Evolutionary conservation across 306 rosid species (phyloP).

Genomic region (Styphnolobium japonicum): DNA sequence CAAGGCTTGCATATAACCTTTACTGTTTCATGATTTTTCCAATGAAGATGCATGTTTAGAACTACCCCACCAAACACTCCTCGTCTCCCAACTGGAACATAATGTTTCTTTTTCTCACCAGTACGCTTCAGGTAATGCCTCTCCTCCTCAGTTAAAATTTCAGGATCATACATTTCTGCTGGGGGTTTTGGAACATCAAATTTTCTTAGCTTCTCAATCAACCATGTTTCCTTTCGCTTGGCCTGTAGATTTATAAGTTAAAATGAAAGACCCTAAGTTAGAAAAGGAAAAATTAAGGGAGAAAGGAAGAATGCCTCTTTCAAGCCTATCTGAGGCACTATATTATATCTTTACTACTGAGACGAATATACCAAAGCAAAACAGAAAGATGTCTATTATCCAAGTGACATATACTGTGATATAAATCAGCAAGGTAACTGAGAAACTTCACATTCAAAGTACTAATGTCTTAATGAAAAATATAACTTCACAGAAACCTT

Average conservation of each 20-base stretch:
- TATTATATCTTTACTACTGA: background rate
- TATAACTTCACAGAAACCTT: background rate
- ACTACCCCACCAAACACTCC: slow-evolving; percentile 96
- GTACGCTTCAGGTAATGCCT: slow-evolving; percentile 87
- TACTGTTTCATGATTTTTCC: slow-evolving; percentile 93
- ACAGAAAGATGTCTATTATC: background rate
- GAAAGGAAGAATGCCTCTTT: background rate
- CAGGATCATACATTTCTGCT: slow-evolving; percentile 75
- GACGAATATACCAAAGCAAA: slow-evolving; percentile 4
- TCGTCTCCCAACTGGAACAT: slow-evolving; percentile 79
- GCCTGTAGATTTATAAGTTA: slow-evolving; percentile 47
- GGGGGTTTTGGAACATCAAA: slow-evolving; percentile 60
- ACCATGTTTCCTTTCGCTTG: slow-evolving; percentile 85
- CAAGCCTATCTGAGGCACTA: slow-evolving; percentile 7
- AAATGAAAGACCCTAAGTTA: background rate
- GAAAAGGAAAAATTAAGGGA: background rate
- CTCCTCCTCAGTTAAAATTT: slow-evolving; percentile 87
- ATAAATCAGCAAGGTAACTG: background rate
- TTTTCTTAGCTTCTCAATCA: slow-evolving; percentile 84
- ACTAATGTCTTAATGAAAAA: background rate
- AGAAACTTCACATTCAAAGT: slow-evolving; percentile 8
- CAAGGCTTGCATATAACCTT: slow-evolving; percentile 92
- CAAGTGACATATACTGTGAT: background rate
- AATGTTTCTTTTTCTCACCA: slow-evolving; percentile 88
- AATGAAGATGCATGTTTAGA: slow-evolving; percentile 93